A percentile compares a stretch with the other conserved stretches of the same genome.
These are phyloP conservation scores for Lepiota subincarnata DNA, from an alignment of 768 basidiomycete genomes.

Conservation along the genomic window DNA sequence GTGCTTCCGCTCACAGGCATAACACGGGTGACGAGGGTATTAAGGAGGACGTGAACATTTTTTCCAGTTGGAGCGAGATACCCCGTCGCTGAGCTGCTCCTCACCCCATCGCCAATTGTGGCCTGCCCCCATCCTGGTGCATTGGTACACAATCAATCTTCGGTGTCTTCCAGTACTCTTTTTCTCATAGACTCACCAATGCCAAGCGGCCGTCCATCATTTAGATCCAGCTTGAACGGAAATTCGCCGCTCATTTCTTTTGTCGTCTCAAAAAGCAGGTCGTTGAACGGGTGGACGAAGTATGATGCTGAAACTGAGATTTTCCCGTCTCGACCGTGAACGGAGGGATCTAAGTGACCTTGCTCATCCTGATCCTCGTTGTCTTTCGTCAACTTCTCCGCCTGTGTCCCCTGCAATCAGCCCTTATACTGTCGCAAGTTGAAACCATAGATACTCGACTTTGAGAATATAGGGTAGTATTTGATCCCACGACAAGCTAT, in stretches of 20 bases:
- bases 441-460: not conserved
- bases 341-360: conserved; percentile 11
- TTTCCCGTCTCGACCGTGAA: conserved; percentile 10
- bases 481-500: conserved; percentile 8
- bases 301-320: not conserved
- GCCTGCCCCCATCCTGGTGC: conserved; percentile 17
- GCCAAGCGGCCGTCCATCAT: conserved; percentile 4
- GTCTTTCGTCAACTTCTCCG: conserved; percentile 1
- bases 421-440: not conserved
- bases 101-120: conserved; percentile 19
- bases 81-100: conserved; percentile 23
- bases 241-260: conserved; percentile 9
- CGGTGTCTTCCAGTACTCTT: not conserved
- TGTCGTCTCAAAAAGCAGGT: conserved; percentile 18
- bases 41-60: conserved; percentile 23
- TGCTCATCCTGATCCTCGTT: conserved; percentile 1
- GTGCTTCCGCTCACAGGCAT: conserved; percentile 9
- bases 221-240: conserved; percentile 6
- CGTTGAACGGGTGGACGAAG: conserved; percentile 17
- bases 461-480: conserved; percentile 5
- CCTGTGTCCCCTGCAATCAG: not conserved
- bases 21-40: conserved; percentile 25
- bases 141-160: not conserved
- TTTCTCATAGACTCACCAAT: conserved; percentile 1
- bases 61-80: conserved; percentile 19